Base-by-base conservation (phyloP, 805 yeast genomes). In the Candida cerambycidarum region DNA sequence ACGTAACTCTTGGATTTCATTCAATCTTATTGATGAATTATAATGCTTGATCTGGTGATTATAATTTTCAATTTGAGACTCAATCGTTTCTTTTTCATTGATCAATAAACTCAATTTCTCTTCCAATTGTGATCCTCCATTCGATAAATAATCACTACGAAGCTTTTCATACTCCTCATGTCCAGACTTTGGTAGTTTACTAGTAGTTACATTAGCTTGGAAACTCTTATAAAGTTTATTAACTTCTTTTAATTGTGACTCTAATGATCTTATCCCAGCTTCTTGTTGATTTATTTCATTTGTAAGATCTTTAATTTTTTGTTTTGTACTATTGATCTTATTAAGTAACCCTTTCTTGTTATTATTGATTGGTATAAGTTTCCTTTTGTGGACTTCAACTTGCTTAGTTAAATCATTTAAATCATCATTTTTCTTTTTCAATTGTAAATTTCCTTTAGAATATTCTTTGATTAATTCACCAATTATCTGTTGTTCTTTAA, bases 321-420 rank as follows among this genome's bases (percentile, higher is more conserved):
- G 67, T 38, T 71, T 71, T 35, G 72, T 67, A 28, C 72, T 72
- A 5, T 55, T 53, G 2, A 80, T 63, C 47, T 80, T 82, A 38
- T 70, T 70, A 9, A 57, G 51, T 0, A 77, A 52, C 8, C 83
- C 69, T 9, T 68, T 67, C 42, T 75, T 74, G 46, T 79, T 80
- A 6, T 88, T 77, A 24, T 72, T 74, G 4, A 83, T 57, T 1
- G 95, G 95, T 21, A 85, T 71, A 39, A 85, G 52, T 5, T 74
- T 73, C 21, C 78, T 59, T 39, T 73, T 73, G 19, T 67, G 62
- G 5, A 62, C 58, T 31, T 79, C 83, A 13, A 76, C 58, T n/a
- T 64, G 60, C 2, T 55, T 50, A n/a, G 60, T 56, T 37, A 67
- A 63, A n/a, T 59, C 57, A 1, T 56, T 56, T 2, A 79, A 59